Percentiles rank a stretch among this genome's conserved stretches.
Conservation (phyloP, 2,329 filamentous ascomycete species). For the Mollisia scopiformis region DNA sequence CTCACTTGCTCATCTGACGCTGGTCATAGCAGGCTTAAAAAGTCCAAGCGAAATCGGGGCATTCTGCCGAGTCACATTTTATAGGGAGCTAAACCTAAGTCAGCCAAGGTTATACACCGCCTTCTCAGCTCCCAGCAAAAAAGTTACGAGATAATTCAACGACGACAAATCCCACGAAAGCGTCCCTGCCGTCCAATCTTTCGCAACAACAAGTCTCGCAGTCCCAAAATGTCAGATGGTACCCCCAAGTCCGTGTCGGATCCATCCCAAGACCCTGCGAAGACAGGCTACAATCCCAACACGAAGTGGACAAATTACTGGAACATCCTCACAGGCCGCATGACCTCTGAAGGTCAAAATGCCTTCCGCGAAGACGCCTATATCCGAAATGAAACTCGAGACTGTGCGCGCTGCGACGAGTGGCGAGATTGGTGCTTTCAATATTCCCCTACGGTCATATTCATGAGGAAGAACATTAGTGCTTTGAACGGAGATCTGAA, state of each 20-base stretch:
- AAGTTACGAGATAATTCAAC: neutral
- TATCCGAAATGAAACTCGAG: conserved; percentile 71
- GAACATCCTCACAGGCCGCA: conserved; percentile 73
- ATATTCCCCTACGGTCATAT: conserved; percentile 85
- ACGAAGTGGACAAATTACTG: conserved; percentile 82
- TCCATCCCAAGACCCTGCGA: conserved; percentile 56
- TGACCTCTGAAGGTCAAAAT: conserved; percentile 69
- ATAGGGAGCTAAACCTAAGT: neutral
- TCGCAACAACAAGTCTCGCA: neutral
- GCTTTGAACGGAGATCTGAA: conserved; percentile 79
- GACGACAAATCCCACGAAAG: neutral
- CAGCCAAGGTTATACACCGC: neutral
- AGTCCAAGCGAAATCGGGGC: neutral
- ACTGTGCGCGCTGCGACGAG: conserved; percentile 81
- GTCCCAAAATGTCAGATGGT: conserved; percentile 14
- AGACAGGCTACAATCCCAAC: conserved; percentile 65
- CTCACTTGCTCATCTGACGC: neutral
- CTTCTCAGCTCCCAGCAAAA: conserved; percentile 1
- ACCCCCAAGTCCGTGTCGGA: conserved; percentile 5
- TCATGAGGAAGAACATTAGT: conserved; percentile 80
- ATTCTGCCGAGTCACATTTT: too few relatives aligned
- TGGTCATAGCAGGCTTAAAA: neutral
- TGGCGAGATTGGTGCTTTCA: conserved; percentile 82
- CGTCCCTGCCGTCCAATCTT: neutral
- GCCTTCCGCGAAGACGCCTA: conserved; percentile 81